These are phyloP conservation scores for Diplotaxis tenuifolia DNA, from an alignment of 345 rosid genomes.

Conservation along the genomic window DNA sequence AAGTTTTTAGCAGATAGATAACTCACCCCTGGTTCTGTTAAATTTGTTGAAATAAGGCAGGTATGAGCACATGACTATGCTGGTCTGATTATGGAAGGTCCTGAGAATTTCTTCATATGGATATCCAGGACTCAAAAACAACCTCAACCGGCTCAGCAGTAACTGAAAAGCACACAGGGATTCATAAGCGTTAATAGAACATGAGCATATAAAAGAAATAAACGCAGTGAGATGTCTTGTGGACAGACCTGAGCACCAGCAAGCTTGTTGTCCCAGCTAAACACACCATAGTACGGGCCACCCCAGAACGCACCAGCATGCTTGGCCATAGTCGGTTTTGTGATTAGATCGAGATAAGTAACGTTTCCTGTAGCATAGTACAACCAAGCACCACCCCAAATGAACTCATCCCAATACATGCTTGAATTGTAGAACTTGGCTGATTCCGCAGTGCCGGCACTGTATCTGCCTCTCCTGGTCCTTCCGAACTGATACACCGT, in stretches of 20 bases:
- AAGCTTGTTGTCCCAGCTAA: conserved; percentile 99
- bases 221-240: conserved; percentile 10
- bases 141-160: conserved; percentile 72
- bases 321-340: conserved; percentile 64
- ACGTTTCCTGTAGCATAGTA: conserved; percentile 89
- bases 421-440: conserved; percentile 75
- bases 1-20: neutral
- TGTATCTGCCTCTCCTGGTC: conserved; percentile 72
- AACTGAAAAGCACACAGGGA: conserved; percentile 44
- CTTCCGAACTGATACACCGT: conserved; percentile 72
- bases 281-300: conserved; percentile 78
- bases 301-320: conserved; percentile 98
- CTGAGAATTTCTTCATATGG: conserved; percentile 88
- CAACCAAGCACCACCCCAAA: conserved; percentile 96
- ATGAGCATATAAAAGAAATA: conserved; percentile 1
- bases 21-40: conserved; percentile 67
- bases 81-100: conserved; percentile 88
- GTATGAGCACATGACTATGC: conserved; percentile 76
- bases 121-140: conserved; percentile 90
- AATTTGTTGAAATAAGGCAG: conserved; percentile 66
- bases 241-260: conserved; percentile 82
- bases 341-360: conserved; percentile 74
- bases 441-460: conserved; percentile 64
- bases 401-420: conserved; percentile 88
- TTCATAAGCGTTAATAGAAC: neutral